Percentiles rank a stretch among this genome's conserved stretches.
Evolutionary conservation across 1,284 basidiomycete genomes (phyloP).

Genomic region (Hymenochaete sp.): DNA sequence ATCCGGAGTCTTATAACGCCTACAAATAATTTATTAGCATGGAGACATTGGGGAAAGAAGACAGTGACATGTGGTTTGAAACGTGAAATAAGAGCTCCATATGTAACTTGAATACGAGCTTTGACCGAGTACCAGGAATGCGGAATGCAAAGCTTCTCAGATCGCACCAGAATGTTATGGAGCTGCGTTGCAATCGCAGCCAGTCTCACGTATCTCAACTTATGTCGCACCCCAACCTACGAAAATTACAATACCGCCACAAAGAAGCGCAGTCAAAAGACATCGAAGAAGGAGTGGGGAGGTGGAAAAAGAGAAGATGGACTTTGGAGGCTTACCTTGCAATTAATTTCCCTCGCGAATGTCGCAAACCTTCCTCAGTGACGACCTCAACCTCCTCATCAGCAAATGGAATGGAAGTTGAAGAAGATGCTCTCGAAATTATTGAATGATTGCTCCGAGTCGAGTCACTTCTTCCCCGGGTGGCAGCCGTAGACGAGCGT

Average conservation of each 20-base stretch:
- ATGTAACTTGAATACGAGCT: slow-evolving; percentile 8
- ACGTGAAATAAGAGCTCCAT: not conserved
- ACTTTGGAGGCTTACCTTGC: slow-evolving; percentile 16
- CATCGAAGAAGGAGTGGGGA: too few species aligned
- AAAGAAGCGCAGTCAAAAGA: too few species aligned
- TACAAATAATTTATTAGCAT: slow-evolving; percentile 26
- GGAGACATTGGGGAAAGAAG: not conserved
- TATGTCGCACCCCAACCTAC: too few species aligned
- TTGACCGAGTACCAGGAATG: too few species aligned
- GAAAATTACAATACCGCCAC: too few species aligned
- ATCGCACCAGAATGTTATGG: too few species aligned
- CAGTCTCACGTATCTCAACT: too few species aligned
- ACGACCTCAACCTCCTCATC: slow-evolving; percentile 37
- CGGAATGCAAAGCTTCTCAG: too few species aligned
- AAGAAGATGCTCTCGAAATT: slow-evolving; percentile 28
- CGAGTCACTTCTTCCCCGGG: slow-evolving; percentile 10
- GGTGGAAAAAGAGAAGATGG: too few species aligned
- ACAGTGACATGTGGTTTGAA: slow-evolving; percentile 7
- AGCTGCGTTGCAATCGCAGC: too few species aligned
- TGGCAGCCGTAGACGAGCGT: slow-evolving; percentile 2
- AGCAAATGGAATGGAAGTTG: slow-evolving; percentile 33
- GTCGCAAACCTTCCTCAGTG: slow-evolving; percentile 53
- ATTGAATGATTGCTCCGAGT: slow-evolving; percentile 2
- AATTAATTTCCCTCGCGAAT: slow-evolving; percentile 40
- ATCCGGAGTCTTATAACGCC: slow-evolving; percentile 53